These are phyloP conservation scores for Kwoniella sp. DNA, from an alignment of 768 basidiomycete species.

Conservation along the genomic window DNA sequence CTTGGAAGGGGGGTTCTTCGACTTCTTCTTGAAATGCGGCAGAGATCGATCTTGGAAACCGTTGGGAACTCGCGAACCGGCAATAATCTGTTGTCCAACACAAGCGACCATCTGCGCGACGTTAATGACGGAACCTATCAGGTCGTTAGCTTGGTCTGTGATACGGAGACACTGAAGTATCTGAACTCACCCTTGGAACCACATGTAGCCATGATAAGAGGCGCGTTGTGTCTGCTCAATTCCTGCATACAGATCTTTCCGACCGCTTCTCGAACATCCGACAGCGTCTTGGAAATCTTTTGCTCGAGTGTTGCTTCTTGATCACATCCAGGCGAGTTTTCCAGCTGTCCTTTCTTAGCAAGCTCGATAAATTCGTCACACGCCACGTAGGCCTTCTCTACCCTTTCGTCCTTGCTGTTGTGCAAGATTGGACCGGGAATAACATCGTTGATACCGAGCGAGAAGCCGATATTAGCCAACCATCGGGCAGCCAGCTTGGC, in stretches of 20 bases:
- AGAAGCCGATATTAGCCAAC: constrained; percentile 94
- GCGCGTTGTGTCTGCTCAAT: constrained; percentile 93
- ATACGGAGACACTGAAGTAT: not conserved
- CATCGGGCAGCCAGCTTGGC: constrained; percentile 94
- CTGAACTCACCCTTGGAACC: constrained; percentile 80
- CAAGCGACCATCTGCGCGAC: constrained; percentile 99
- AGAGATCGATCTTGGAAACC: constrained; percentile 98
- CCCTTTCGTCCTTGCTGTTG: constrained; percentile 73
- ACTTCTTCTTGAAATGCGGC: constrained; percentile 98
- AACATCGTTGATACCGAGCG: constrained; percentile 96
- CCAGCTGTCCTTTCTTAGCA: constrained; percentile 84
- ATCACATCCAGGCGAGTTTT: constrained; percentile 96
- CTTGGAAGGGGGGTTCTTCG: constrained; percentile 90
- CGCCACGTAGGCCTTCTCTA: constrained; percentile 79
- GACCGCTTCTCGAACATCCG: constrained; percentile 90
- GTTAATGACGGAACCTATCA: constrained; percentile 89
- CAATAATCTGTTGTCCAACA: constrained; percentile 98
- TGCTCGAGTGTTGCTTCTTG: constrained; percentile 96
- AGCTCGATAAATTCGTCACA: constrained; percentile 81
- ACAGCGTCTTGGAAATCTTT: constrained; percentile 86
- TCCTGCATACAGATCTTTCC: constrained; percentile 98
- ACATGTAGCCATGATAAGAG: constrained; percentile 97
- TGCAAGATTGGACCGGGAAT: constrained; percentile 86
- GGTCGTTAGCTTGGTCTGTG: constrained; percentile 15
- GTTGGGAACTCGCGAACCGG: constrained; percentile 95